Evolutionary conservation across 768 basidiomycete species (phyloP).

Genomic region (Pleurotus platypus): DNA sequence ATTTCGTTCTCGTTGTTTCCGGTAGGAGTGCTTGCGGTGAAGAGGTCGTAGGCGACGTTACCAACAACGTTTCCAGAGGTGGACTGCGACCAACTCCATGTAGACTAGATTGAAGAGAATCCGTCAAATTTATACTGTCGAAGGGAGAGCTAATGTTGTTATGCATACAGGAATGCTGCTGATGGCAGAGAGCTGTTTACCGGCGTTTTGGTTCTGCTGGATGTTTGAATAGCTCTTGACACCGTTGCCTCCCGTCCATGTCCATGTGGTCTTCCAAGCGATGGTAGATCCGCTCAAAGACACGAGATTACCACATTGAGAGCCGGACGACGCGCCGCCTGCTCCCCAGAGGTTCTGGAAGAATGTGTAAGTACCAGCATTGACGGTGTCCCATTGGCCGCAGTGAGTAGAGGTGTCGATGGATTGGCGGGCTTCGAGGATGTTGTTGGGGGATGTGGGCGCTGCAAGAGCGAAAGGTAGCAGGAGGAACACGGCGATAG

Average conservation of each 20-base stretch:
- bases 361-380: constrained; percentile 43
- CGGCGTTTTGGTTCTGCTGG: constrained; percentile 44
- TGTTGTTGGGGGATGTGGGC: constrained; percentile 8
- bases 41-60: constrained; percentile 61
- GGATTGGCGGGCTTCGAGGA: constrained; percentile 13
- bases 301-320: constrained; percentile 45
- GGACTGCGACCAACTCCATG: constrained; percentile 55
- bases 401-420: constrained; percentile 37
- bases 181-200: constrained; percentile 52
- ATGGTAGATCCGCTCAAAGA: constrained; percentile 38
- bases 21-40: constrained; percentile 49
- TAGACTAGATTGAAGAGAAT: constrained; percentile 28
- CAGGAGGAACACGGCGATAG: constrained; percentile 1
- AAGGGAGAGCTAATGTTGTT: too few relatives aligned
- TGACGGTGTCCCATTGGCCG: constrained; percentile 48
- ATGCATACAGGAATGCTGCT: constrained; percentile 48
- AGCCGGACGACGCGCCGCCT: constrained; percentile 39
- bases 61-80: constrained; percentile 39
- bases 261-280: constrained; percentile 51
- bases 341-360: constrained; percentile 46
- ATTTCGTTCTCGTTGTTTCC: constrained; percentile 47
- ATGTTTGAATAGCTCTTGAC: constrained; percentile 66
- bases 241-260: constrained; percentile 45
- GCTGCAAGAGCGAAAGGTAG: constrained; percentile 13
- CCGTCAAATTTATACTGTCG: too few relatives aligned